phyloP scores from a whole-genome alignment of 129 eudicot genomes.

The Helianthus annuus region DNA sequence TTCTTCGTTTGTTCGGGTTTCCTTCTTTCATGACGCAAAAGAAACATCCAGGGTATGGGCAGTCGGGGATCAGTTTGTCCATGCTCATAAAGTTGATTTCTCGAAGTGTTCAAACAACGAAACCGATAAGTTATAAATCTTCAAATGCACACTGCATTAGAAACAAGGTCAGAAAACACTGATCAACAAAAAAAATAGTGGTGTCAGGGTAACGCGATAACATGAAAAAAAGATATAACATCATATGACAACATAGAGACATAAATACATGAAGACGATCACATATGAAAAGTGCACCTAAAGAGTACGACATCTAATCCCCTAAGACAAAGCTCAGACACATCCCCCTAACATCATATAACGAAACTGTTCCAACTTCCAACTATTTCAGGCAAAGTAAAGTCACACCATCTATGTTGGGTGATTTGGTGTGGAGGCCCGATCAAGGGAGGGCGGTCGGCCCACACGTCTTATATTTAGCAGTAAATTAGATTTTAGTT shows the following conservation, averaged over 20 bases:
- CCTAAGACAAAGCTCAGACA: too few species aligned
- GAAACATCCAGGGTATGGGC: slow-evolving; percentile 98
- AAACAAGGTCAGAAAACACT: slow-evolving; percentile 7
- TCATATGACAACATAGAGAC: too few species aligned
- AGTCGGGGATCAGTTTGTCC: slow-evolving; percentile 80
- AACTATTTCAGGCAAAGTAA: background rate
- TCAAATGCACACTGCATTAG: slow-evolving; percentile 28
- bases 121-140: slow-evolving; percentile 21
- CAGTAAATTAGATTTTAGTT: too few species aligned
- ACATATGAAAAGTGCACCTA: too few species aligned
- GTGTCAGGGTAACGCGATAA: too few species aligned
- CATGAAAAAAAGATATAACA: too few species aligned
- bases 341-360: background rate
- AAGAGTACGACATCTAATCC: too few species aligned
- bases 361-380: background rate
- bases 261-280: too few species aligned
- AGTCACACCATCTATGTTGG: background rate
- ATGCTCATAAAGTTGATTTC: slow-evolving; percentile 37
- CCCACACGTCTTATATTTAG: too few species aligned
- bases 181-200: background rate
- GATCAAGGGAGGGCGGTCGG: too few species aligned
- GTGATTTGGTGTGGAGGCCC: too few species aligned
- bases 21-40: slow-evolving; percentile 99
- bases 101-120: slow-evolving; percentile 25
- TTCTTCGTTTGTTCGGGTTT: slow-evolving; percentile 89